Conservation (phyloP, 768 basidiomycete species). For the Botryobasidium botryosum region DNA sequence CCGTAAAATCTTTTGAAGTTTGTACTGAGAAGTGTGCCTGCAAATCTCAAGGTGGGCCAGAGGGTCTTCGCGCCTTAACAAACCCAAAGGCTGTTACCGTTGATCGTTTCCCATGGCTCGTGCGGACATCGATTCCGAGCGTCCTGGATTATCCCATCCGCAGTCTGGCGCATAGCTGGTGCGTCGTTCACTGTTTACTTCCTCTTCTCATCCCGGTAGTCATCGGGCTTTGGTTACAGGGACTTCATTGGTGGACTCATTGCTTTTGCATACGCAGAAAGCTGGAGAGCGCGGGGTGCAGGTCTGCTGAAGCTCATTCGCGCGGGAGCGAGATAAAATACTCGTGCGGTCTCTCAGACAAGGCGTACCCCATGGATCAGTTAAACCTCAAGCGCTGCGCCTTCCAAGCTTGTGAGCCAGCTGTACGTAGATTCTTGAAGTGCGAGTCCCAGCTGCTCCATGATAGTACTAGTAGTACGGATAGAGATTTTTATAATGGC, state of each 20-base stretch:
- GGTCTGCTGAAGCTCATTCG: slow-evolving; percentile 10
- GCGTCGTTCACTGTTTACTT: slow-evolving; percentile 17
- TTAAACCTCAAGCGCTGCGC: too few relatives aligned
- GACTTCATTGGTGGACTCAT: slow-evolving; percentile 35
- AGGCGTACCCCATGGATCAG: too few relatives aligned
- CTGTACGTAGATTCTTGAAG: too few relatives aligned
- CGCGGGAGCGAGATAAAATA: too few relatives aligned
- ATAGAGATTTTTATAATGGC: too few relatives aligned
- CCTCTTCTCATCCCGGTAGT: background rate
- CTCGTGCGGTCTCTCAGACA: too few relatives aligned
- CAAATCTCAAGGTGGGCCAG: slow-evolving; percentile 53
- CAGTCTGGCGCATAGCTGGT: slow-evolving; percentile 62
- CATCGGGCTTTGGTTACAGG: slow-evolving; percentile 19
- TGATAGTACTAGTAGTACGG: too few relatives aligned
- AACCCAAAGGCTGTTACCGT: slow-evolving; percentile 75
- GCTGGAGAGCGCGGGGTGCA: slow-evolving; percentile 18
- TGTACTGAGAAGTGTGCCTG: slow-evolving; percentile 9
- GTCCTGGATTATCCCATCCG: slow-evolving; percentile 76
- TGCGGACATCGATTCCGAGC: slow-evolving; percentile 74
- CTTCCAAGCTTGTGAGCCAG: too few relatives aligned
- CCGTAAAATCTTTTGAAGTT: background rate
- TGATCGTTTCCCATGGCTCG: slow-evolving; percentile 69
- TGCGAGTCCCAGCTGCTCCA: too few relatives aligned
- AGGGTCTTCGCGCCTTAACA: slow-evolving; percentile 78
- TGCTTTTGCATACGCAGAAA: slow-evolving; percentile 32